Conservation (phyloP, 169 alveolate genomes). For the Besnoitia besnoiti region DNA sequence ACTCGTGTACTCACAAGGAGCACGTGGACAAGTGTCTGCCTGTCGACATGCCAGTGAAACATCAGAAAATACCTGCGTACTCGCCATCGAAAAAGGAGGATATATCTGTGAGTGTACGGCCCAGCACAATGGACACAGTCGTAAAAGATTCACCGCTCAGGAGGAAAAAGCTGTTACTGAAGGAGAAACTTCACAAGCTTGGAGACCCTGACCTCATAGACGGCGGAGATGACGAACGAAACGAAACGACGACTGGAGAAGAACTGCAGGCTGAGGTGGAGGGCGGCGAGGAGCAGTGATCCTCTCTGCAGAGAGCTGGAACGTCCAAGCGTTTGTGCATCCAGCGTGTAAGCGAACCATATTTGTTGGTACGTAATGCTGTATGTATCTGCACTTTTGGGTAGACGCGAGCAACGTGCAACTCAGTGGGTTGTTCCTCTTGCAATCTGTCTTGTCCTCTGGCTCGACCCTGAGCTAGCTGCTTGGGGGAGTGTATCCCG, state of each 20-base stretch:
- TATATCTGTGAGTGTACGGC: not conserved
- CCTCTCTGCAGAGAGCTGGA: not conserved
- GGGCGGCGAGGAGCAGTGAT: not conserved
- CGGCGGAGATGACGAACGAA: not conserved
- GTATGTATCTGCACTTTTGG: too few relatives aligned
- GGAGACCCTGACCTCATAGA: constrained; percentile 33
- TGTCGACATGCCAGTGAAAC: not conserved
- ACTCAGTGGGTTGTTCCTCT: too few relatives aligned
- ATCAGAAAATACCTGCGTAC: not conserved
- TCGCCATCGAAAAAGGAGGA: constrained; percentile 24
- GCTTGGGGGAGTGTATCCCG: too few relatives aligned
- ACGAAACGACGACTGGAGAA: not conserved
- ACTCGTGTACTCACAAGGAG: constrained; percentile 6
- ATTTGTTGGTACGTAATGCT: not conserved
- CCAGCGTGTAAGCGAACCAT: not conserved
- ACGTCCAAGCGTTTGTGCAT: not conserved
- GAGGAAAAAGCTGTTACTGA: not conserved
- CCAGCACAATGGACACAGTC: not conserved
- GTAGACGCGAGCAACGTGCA: too few relatives aligned
- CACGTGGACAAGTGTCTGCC: constrained; percentile 17
- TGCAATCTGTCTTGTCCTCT: too few relatives aligned
- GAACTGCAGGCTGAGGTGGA: not conserved
- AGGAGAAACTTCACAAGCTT: constrained; percentile 38
- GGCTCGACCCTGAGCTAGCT: too few relatives aligned
- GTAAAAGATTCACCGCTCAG: not conserved